phyloP scores from a whole-genome alignment of 2,329 filamentous ascomycete genomes.

The Verticillium isaacii region DNA sequence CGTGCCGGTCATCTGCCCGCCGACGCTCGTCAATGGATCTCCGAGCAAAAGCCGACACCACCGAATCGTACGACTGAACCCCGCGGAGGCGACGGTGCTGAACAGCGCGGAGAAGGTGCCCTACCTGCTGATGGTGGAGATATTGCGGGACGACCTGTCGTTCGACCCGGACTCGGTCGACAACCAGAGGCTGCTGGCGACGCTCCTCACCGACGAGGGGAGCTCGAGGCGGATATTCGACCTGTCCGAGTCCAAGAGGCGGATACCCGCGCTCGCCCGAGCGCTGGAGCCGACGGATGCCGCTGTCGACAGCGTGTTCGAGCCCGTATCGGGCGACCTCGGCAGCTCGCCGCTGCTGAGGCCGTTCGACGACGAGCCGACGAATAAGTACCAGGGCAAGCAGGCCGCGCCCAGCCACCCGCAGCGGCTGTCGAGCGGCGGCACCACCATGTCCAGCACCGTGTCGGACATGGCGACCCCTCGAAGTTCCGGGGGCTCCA shows the following conservation, averaged over 20 bases:
- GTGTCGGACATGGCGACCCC: conserved; percentile 60
- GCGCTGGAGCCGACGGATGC: conserved; percentile 26
- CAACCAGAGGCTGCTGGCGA: conserved; percentile 61
- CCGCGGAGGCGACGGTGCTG: conserved; percentile 76
- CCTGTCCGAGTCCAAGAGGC: conserved; percentile 59
- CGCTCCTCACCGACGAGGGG: conserved; percentile 52
- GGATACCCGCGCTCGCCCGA: conserved; percentile 17
- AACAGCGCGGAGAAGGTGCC: conserved; percentile 86
- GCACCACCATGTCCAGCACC: conserved; percentile 52
- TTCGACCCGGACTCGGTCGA: conserved; percentile 72
- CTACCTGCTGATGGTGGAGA: conserved; percentile 80
- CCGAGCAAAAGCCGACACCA: conserved; percentile 74
- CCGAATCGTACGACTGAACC: conserved; percentile 77
- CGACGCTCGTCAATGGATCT: conserved; percentile 67
- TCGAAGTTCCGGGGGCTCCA: conserved; percentile 63
- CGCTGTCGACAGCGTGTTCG: conserved; percentile 70
- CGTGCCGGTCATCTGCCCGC: conserved; percentile 76
- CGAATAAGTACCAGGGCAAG: conserved; percentile 17
- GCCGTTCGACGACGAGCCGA: conserved; percentile 41
- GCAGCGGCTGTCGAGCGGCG: conserved; percentile 57
- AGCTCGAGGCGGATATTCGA: conserved; percentile 61
- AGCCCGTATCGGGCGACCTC: conserved; percentile 74
- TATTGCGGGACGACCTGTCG: conserved; percentile 75
- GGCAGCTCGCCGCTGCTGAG: conserved; percentile 68
- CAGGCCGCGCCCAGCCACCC: conserved; percentile 22